Percentiles rank a stretch among this genome's conserved stretches.
Evolutionary conservation across 176 grass and related monocot species (phyloP).

Genomic region (Chrysopogon serrulatus): DNA sequence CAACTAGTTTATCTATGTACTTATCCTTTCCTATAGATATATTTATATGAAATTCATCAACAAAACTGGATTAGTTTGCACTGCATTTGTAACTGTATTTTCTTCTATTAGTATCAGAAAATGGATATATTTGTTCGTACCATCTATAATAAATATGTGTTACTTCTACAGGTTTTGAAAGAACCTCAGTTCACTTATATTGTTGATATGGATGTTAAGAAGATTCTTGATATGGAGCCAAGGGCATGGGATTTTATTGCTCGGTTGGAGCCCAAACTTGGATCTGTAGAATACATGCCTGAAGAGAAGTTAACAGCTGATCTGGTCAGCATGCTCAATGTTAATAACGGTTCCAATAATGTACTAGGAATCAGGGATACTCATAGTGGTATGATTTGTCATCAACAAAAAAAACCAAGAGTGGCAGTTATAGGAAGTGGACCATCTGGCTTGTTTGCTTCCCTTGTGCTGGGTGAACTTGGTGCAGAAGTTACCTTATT

Average conservation of each 20-base stretch:
- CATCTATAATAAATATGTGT: not conserved
- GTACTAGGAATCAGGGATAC: conserved; percentile 12
- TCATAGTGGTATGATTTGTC: conserved; percentile 16
- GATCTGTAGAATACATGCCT: conserved; percentile 66
- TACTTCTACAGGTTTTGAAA: conserved; percentile 65
- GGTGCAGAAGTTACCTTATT: conserved; percentile 89
- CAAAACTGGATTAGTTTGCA: not conserved
- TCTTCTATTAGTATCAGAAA: not conserved
- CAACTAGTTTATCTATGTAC: not conserved
- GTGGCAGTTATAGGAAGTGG: conserved; percentile 88
- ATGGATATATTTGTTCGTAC: conserved; percentile 3
- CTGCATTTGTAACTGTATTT: not conserved
- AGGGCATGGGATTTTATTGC: conserved; percentile 97
- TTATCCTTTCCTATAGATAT: not conserved
- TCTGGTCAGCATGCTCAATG: conserved; percentile 61
- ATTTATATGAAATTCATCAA: not conserved
- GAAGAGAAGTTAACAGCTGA: conserved; percentile 46
- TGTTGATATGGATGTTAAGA: conserved; percentile 93
- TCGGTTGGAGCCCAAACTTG: conserved; percentile 77
- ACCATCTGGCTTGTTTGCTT: conserved; percentile 86
- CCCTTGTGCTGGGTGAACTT: conserved; percentile 89
- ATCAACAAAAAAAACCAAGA: conserved; percentile 52
- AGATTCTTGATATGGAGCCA: conserved; percentile 77
- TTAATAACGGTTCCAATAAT: conserved; percentile 9
- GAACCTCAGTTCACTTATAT: conserved; percentile 89